Evolutionary conservation across 176 grass and related monocot species (phyloP).

Genomic region (Luzula sylvatica): DNA sequence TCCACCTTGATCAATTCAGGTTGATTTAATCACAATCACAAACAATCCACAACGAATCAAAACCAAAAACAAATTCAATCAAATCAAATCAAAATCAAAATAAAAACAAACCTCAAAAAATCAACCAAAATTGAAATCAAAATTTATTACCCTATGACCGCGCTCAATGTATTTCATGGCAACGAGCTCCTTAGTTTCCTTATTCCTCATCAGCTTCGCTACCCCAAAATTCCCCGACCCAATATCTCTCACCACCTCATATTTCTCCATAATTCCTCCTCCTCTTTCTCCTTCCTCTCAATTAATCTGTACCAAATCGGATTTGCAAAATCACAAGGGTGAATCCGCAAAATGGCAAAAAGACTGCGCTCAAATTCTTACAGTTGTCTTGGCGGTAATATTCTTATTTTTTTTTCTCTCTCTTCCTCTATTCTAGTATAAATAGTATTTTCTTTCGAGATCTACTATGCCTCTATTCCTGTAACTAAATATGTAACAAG

Average conservation of each 20-base stretch:
- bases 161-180: conserved; percentile 91
- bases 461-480: too few species aligned
- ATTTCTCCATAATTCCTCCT: conserved; percentile 53
- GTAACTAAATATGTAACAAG: too few species aligned
- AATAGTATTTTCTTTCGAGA: not conserved
- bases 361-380: conserved; percentile 25
- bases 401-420: conserved; percentile 7
- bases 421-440: conserved; percentile 8
- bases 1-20: too few species aligned
- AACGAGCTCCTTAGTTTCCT: conserved; percentile 75
- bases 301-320: too few species aligned
- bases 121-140: not conserved
- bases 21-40: too few species aligned
- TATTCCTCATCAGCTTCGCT: conserved; percentile 71
- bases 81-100: conserved; percentile 18
- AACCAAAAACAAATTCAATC: too few species aligned
- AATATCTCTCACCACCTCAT: conserved; percentile 80
- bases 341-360: conserved; percentile 19
- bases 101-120: not conserved
- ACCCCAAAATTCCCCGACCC: conserved; percentile 91
- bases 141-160: conserved; percentile 51
- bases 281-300: not conserved
- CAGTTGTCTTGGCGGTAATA: conserved; percentile 28
- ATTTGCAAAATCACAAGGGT: not conserved
- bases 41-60: too few species aligned